Conservation (phyloP, 2,329 filamentous ascomycete species). For the Xylaria sp. region DNA sequence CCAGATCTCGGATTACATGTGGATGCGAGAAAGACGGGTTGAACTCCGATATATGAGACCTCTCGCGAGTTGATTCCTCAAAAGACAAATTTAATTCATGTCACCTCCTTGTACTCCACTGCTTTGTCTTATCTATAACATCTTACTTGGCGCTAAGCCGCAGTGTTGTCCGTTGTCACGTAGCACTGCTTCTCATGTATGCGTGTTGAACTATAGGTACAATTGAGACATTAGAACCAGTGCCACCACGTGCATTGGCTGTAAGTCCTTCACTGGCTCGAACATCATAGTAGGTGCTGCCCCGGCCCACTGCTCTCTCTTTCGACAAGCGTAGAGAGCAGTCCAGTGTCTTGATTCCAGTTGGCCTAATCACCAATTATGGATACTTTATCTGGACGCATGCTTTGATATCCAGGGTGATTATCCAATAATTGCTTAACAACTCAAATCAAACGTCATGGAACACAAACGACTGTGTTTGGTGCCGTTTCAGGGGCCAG, state of each 20-base stretch:
- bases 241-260: neutral
- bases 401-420: neutral
- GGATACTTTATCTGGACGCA: neutral
- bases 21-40: neutral
- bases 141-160: neutral
- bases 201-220: neutral
- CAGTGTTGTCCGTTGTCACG: neutral
- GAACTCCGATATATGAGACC: neutral
- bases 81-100: neutral
- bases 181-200: neutral
- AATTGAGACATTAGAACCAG: neutral
- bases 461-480: neutral
- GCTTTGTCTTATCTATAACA: neutral
- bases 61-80: conserved; percentile 2
- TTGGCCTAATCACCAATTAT: no score
- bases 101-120: neutral
- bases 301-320: neutral
- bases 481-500: conserved; percentile 7
- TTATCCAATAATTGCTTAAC: neutral
- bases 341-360: no score
- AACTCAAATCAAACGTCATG: no score
- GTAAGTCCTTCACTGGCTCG: neutral
- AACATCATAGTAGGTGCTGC: neutral
- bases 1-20: neutral
- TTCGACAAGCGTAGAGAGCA: neutral